Evolutionary conservation across 2,329 filamentous ascomycete genomes (phyloP).

Genomic region (Herpotrichia juniperi): DNA sequence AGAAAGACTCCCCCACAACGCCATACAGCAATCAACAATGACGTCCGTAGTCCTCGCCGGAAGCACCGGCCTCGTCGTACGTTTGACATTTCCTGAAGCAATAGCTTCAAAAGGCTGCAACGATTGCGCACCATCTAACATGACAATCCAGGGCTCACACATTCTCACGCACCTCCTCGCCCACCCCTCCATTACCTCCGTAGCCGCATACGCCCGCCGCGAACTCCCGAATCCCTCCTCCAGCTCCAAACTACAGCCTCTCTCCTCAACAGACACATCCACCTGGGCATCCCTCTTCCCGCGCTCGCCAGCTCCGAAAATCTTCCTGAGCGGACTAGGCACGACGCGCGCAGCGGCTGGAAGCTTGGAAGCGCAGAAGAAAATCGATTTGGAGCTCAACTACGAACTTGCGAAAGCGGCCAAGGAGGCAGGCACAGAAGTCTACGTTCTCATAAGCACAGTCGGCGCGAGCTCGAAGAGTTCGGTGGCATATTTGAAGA

Average conservation of each 20-base stretch:
- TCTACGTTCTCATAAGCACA: conserved; percentile 78
- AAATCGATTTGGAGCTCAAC: conserved; percentile 88
- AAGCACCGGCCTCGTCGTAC: conserved; percentile 66
- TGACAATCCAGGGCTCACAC: conserved; percentile 64
- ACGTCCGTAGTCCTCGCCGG: conserved; percentile 64
- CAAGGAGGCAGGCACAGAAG: conserved; percentile 71
- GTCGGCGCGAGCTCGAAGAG: conserved; percentile 55
- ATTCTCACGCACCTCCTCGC: conserved; percentile 71
- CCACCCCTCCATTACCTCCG: conserved; percentile 57
- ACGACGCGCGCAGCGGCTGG: conserved; percentile 80
- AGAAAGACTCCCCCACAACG: background rate
- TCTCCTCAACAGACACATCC: conserved; percentile 68
- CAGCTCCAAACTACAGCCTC: conserved; percentile 67
- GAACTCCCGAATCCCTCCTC: conserved; percentile 57
- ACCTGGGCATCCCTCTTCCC: conserved; percentile 70
- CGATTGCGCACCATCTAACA: conserved; percentile 1
- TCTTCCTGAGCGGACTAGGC: conserved; percentile 79
- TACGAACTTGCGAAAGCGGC: conserved; percentile 77
- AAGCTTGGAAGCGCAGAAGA: conserved; percentile 78
- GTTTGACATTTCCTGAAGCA: conserved; percentile 19
- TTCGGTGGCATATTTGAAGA: conserved; percentile 65
- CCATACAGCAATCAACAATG: conserved; percentile 39
- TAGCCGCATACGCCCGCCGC: conserved; percentile 72
- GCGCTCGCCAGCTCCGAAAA: conserved; percentile 61
- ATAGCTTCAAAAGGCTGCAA: background rate